Evolutionary conservation across 805 yeast species (phyloP).

Genomic region (Cyberlindnera subsufficiens): DNA sequence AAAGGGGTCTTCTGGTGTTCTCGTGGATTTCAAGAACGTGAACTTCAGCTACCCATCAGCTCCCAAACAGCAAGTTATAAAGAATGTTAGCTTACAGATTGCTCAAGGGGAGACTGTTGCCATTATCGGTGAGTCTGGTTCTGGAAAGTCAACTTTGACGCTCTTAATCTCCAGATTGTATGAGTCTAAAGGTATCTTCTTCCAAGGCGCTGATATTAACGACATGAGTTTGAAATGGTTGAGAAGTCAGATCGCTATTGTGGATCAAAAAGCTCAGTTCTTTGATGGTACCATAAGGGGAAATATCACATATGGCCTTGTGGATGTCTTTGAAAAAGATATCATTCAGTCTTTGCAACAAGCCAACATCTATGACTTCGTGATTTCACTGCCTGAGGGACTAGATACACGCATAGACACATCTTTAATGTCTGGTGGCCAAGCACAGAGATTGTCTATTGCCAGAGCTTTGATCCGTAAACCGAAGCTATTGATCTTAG

Average conservation of each 20-base stretch:
- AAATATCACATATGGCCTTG: constrained; percentile 60
- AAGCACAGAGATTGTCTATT: constrained; percentile 76
- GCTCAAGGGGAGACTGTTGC: constrained; percentile 49
- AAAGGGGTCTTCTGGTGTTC: constrained; percentile 1
- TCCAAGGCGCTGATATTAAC: constrained; percentile 44
- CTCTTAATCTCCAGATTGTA: constrained; percentile 52
- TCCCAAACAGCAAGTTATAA: constrained; percentile 29
- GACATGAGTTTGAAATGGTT: constrained; percentile 40
- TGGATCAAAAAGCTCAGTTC: constrained; percentile 68
- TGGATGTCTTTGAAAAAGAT: constrained; percentile 27
- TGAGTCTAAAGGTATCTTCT: constrained; percentile 29
- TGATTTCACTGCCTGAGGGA: constrained; percentile 48
- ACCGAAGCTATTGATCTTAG: constrained; percentile 59
- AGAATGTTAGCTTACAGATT: constrained; percentile 38
- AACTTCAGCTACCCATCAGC: constrained; percentile 42
- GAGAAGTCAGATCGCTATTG: constrained; percentile 55
- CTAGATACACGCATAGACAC: constrained; percentile 53
- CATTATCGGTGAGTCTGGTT: constrained; percentile 81
- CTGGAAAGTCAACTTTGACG: constrained; percentile 82
- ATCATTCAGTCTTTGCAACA: constrained; percentile 34
- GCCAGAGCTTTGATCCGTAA: constrained; percentile 72
- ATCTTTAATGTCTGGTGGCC: constrained; percentile 77
- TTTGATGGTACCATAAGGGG: constrained; percentile 71
- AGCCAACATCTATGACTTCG: constrained; percentile 50
- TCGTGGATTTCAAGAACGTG: constrained; percentile 39